These are phyloP conservation scores for Monosporascus sp. DNA, from an alignment of 2,329 filamentous ascomycete genomes.

Conservation along the genomic window DNA sequence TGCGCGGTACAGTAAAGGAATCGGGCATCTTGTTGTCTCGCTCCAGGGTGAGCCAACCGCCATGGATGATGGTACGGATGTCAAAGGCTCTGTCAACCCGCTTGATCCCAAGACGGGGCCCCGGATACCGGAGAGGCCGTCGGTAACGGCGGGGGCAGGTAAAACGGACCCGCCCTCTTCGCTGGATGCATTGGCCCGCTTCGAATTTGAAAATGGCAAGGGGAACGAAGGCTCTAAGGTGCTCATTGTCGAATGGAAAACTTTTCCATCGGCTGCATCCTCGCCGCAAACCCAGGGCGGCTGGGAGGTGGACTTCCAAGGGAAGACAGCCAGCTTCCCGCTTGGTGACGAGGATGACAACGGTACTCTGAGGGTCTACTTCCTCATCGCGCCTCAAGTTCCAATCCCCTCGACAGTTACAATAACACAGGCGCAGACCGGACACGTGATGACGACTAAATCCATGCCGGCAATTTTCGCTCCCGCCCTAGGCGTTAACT, in stretches of 20 bases:
- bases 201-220: constrained; percentile 76
- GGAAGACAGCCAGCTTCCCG: constrained; percentile 67
- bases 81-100: background rate
- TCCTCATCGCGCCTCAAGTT: constrained; percentile 69
- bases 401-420: constrained; percentile 68
- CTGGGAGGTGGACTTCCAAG: constrained; percentile 82
- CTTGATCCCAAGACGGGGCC: background rate
- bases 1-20: background rate
- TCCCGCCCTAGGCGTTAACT: constrained; percentile 63
- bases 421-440: constrained; percentile 43
- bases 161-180: constrained; percentile 42
- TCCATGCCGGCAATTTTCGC: constrained; percentile 85
- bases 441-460: constrained; percentile 54
- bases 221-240: constrained; percentile 85
- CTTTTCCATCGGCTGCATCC: constrained; percentile 26
- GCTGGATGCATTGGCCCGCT: constrained; percentile 63
- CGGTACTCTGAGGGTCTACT: constrained; percentile 64
- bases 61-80: background rate
- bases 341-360: constrained; percentile 50
- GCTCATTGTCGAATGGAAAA: constrained; percentile 87
- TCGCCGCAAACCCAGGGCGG: constrained; percentile 17
- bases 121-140: constrained; percentile 4
- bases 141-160: constrained; percentile 26
- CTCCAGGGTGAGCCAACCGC: background rate
- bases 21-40: background rate